These are phyloP conservation scores for Penicillium manginii DNA, from an alignment of 495 filamentous ascomycete genomes.

Conservation along the genomic window DNA sequence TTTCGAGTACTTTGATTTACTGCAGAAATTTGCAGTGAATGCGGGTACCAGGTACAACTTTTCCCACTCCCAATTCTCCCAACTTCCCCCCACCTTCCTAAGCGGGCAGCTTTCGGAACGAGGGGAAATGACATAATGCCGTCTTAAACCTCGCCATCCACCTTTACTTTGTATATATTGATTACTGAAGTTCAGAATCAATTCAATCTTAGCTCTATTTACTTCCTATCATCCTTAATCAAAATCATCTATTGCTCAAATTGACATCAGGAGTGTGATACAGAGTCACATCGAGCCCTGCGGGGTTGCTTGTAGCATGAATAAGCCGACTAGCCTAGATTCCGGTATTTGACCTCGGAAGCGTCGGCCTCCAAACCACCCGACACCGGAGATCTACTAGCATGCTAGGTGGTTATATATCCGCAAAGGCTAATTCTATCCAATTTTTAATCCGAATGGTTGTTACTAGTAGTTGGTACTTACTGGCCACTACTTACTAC, in stretches of 20 bases:
- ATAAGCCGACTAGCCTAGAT: constrained; percentile 35
- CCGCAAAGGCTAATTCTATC: too few species aligned
- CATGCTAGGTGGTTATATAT: too few species aligned
- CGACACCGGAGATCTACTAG: constrained; percentile 3
- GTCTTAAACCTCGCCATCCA: neutral
- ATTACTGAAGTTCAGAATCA: neutral
- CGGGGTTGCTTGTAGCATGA: constrained; percentile 24
- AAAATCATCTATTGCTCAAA: neutral
- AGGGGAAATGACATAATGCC: constrained; percentile 37
- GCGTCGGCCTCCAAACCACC: constrained; percentile 8
- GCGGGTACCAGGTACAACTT: constrained; percentile 8
- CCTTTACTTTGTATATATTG: neutral
- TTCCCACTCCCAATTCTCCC: constrained; percentile 2
- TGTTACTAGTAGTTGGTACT: neutral
- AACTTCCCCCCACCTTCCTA: constrained; percentile 36
- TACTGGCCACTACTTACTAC: neutral
- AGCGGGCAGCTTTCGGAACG: constrained; percentile 28
- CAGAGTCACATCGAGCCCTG: constrained; percentile 16
- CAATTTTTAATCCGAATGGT: too few species aligned
- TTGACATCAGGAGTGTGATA: neutral
- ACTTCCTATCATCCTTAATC: neutral
- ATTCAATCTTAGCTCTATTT: neutral
- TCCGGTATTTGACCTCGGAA: constrained; percentile 10
- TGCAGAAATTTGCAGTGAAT: too few species aligned
- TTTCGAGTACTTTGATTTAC: constrained; percentile 16